Evolutionary conservation across 495 filamentous ascomycete species (phyloP).

Genomic region (Bacidia gigantensis): DNA sequence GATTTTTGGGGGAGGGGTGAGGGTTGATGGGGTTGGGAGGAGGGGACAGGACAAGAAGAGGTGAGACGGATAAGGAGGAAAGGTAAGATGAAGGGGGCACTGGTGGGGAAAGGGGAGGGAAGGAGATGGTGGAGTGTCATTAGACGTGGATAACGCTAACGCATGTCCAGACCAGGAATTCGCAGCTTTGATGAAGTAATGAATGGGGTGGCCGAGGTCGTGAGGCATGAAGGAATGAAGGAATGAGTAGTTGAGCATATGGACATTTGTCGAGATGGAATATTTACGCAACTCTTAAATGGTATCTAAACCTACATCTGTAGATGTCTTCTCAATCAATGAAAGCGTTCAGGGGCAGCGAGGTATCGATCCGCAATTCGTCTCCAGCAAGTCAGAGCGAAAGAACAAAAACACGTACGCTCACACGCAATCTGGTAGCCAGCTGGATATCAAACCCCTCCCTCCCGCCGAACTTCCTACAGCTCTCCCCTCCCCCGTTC

Average conservation of each 20-base stretch:
- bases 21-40: neutral
- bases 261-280: no score
- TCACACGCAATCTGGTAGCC: neutral
- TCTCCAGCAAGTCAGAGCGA: no score
- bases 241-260: neutral
- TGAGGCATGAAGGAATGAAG: no score
- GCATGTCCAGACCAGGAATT: constrained; percentile 10
- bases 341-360: no score
- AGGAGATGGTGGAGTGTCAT: neutral
- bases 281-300: no score
- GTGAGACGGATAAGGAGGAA: neutral
- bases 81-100: neutral
- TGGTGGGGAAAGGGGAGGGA: neutral
- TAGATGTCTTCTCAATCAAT: no score
- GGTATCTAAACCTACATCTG: no score
- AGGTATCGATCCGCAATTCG: no score
- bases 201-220: neutral
- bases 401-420: neutral
- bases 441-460: neutral
- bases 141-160: neutral
- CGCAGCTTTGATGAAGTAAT: constrained; percentile 11
- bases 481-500: neutral
- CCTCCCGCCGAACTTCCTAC: no score
- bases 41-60: neutral
- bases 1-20: neutral